Evolutionary conservation across 2,329 filamentous ascomycete genomes (phyloP).

Genomic region (Hypoxylon sp.): DNA sequence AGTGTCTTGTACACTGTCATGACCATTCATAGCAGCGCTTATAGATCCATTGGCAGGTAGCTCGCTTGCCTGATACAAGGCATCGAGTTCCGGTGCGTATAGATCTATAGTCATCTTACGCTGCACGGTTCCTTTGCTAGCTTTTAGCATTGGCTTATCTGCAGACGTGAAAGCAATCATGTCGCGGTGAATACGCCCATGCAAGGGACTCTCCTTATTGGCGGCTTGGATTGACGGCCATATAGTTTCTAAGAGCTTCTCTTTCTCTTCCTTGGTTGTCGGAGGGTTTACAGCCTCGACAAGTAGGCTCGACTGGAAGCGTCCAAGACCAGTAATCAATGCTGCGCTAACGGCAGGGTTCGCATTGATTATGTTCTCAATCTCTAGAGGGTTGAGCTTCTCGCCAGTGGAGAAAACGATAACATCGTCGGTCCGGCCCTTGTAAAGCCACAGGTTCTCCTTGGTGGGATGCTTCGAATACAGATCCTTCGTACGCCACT

Average conservation of each 20-base stretch:
- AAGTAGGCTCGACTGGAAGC: conserved; percentile 49
- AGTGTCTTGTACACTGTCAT: conserved; percentile 9
- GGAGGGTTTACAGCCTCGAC: conserved; percentile 43
- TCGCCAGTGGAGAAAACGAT: conserved; percentile 59
- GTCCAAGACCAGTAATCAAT: conserved; percentile 55
- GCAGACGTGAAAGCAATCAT: conserved; percentile 53
- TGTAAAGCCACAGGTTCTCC: conserved; percentile 53
- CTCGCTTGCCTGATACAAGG: conserved; percentile 50
- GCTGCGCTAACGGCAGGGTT: conserved; percentile 53
- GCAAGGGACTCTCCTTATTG: conserved; percentile 34
- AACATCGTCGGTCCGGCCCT: conserved; percentile 52
- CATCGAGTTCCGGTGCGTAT: conserved; percentile 54
- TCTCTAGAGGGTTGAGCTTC: conserved; percentile 59
- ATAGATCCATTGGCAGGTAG: neutral
- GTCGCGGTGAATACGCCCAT: conserved; percentile 40
- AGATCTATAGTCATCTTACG: conserved; percentile 46
- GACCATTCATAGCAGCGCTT: neutral
- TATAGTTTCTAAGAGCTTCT: neutral
- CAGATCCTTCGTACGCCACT: conserved; percentile 60
- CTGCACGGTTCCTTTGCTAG: conserved; percentile 58
- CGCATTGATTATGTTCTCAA: conserved; percentile 54
- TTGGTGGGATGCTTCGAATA: conserved; percentile 56
- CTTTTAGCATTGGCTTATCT: conserved; percentile 54
- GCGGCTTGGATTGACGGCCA: conserved; percentile 5
- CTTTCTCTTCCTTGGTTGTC: neutral